phyloP scores from a whole-genome alignment of 257 asterid species.

The Buddleja alternifolia region DNA sequence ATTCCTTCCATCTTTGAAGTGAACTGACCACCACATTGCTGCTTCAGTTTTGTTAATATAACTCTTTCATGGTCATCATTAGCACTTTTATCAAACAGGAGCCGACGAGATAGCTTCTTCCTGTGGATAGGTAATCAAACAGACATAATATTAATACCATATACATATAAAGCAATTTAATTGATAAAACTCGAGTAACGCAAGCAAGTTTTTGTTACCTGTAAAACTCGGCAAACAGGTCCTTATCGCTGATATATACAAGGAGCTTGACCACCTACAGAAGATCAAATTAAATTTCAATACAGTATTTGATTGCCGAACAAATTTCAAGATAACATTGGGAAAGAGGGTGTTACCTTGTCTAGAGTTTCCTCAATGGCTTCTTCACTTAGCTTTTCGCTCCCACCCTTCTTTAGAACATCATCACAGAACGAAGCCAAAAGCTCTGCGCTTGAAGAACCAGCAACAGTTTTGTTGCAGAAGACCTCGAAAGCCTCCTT shows the following conservation, averaged over 20 bases:
- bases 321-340: background rate
- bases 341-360: constrained; percentile 36
- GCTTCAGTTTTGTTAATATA: constrained; percentile 55
- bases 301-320: background rate
- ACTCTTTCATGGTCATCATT: constrained; percentile 57
- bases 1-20: constrained; percentile 77
- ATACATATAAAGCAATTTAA: background rate
- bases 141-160: background rate
- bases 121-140: constrained; percentile 29
- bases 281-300: background rate
- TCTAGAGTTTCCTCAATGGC: constrained; percentile 57
- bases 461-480: constrained; percentile 52
- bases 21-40: constrained; percentile 56
- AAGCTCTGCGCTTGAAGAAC: constrained; percentile 52
- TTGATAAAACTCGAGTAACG: constrained; percentile 11
- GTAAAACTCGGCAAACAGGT: constrained; percentile 58
- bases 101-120: constrained; percentile 63
- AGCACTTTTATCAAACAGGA: constrained; percentile 52
- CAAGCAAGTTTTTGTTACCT: constrained; percentile 31
- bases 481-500: constrained; percentile 62
- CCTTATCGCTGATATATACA: constrained; percentile 56
- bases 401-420: constrained; percentile 56
- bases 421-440: constrained; percentile 57
- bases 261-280: constrained; percentile 52
- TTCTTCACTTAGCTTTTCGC: constrained; percentile 55